Conservation (phyloP, 1,284 basidiomycete genomes). For the Lignosus rhinocerotis region DNA sequence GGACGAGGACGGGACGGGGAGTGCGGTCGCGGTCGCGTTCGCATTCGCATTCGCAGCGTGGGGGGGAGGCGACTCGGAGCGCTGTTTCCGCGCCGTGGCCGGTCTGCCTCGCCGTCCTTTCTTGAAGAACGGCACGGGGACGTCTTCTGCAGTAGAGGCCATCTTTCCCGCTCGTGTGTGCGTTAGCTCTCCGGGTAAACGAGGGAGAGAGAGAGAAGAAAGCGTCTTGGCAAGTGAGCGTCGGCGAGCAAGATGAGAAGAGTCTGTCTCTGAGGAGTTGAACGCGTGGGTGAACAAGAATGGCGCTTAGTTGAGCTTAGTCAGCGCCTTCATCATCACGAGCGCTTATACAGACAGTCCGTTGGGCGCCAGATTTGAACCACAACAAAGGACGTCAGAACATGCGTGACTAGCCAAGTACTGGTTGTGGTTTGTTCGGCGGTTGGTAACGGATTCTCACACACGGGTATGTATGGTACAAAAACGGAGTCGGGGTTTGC, state of each 20-base stretch:
- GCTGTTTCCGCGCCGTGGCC: constrained; percentile 67
- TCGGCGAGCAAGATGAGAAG: background rate
- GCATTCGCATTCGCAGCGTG: constrained; percentile 27
- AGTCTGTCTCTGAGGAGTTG: no score
- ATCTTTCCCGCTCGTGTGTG: constrained; percentile 24
- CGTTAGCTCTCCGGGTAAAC: no score
- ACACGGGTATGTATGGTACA: no score
- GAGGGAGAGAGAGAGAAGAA: no score
- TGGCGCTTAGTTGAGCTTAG: constrained; percentile 12
- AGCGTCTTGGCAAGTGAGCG: background rate
- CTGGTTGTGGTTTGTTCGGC: no score
- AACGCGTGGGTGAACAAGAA: no score
- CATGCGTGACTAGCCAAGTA: no score
- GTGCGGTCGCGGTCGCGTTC: background rate
- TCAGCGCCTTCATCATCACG: constrained; percentile 13
- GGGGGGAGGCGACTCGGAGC: constrained; percentile 60
- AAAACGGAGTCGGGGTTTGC: no score
- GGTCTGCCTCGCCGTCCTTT: constrained; percentile 83
- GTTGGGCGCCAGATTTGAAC: background rate
- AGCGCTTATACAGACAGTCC: no score
- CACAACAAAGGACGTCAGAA: no score
- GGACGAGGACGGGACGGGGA: background rate
- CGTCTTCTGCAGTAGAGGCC: constrained; percentile 38
- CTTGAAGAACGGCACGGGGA: constrained; percentile 83
- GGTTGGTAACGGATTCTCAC: no score